Conservation (phyloP, 306 rosid species). For the Pterocarpus macrocarpus region DNA sequence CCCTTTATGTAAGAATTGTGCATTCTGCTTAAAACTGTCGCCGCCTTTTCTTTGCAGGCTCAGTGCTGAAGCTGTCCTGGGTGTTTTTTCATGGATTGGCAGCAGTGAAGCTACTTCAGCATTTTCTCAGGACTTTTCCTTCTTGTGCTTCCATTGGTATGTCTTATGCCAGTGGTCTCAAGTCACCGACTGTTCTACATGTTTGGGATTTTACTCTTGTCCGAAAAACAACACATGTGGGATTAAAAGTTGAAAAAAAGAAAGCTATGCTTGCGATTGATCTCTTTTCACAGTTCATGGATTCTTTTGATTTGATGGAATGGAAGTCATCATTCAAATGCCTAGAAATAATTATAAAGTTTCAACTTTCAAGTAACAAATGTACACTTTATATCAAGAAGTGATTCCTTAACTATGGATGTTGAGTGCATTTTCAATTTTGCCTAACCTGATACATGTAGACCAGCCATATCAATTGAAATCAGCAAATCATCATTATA, state of each 20-base stretch:
- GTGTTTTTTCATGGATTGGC: constrained; percentile 83
- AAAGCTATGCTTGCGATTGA: neutral
- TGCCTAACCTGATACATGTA: neutral
- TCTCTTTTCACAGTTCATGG: constrained; percentile 5
- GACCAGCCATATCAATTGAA: constrained; percentile 5
- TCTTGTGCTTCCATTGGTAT: constrained; percentile 93
- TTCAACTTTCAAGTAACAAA: neutral
- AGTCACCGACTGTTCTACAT: constrained; percentile 1
- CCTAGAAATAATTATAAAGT: no score
- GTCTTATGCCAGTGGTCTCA: constrained; percentile 26
- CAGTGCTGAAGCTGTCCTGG: constrained; percentile 69
- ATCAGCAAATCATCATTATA: constrained; percentile 3
- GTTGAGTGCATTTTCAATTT: constrained; percentile 10
- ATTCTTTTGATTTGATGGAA: constrained; percentile 7
- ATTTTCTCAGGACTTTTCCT: constrained; percentile 80
- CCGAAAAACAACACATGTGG: neutral
- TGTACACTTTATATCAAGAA: neutral
- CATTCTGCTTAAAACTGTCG: neutral
- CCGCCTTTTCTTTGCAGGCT: no score
- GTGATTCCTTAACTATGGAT: constrained; percentile 14
- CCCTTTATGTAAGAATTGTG: no score
- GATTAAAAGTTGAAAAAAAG: neutral
- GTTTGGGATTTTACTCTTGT: constrained; percentile 17
- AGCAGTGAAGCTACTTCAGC: constrained; percentile 76
- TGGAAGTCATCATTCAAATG: neutral